Evolutionary conservation across 306 rosid genomes (phyloP).

Genomic region (Comarum palustre): DNA sequence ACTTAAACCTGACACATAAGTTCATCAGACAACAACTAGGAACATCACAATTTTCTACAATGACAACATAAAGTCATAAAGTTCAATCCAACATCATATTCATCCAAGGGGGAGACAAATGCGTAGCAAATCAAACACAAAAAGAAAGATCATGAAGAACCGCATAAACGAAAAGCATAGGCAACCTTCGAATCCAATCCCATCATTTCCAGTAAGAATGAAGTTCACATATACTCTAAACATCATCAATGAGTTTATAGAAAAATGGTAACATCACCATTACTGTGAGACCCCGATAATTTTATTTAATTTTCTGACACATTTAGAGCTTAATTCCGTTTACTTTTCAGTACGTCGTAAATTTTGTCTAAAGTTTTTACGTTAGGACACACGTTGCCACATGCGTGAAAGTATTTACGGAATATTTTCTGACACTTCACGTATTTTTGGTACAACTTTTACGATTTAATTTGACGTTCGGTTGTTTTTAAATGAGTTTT

Average conservation of each 20-base stretch:
- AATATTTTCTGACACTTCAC: no score
- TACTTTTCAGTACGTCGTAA: no score
- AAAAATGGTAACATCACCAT: neutral
- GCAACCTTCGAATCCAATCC: neutral
- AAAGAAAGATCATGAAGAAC: neutral
- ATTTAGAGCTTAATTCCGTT: no score
- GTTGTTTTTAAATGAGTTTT: no score
- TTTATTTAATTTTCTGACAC: no score
- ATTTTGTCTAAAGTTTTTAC: no score
- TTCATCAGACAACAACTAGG: neutral
- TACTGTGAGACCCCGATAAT: no score
- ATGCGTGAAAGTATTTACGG: no score
- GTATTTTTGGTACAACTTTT: no score
- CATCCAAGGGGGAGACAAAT: neutral
- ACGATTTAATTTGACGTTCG: no score
- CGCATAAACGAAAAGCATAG: neutral
- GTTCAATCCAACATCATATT: neutral
- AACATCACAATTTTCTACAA: slow-evolving; percentile 8
- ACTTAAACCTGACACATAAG: neutral
- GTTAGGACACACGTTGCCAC: no score
- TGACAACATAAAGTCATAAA: neutral
- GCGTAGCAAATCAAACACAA: neutral
- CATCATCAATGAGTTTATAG: neutral
- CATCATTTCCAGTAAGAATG: neutral
- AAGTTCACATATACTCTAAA: neutral